Evolutionary conservation across 2,329 filamentous ascomycete species (phyloP), one percentile per base, ranked within the genome.

Genomic region (Harringtonia lauricola): DNA sequence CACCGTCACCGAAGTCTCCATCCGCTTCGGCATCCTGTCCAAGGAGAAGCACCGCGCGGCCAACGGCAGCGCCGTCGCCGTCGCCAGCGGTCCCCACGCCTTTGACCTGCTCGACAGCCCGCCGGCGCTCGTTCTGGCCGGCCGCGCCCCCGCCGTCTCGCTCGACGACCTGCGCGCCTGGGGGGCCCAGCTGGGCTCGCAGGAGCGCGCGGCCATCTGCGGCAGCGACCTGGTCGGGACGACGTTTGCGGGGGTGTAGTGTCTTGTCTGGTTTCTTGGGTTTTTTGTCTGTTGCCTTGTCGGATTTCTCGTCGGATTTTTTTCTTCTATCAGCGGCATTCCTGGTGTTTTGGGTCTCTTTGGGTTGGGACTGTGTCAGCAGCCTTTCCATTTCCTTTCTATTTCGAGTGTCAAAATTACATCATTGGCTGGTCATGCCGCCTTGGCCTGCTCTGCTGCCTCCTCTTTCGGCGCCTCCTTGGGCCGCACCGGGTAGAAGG

Each of bases 1-100:
- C 42, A 96, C 92, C 2, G 83, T 86, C 41, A 81, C 83, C 4
- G 92, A 98, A 64, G 90, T 96, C 9, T 78, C 83, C 43, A 67
- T 98, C 41, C 76, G 92, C 8, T 96, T 96, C 57, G 80, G 72
- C 24, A 83, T 95, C 43, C 65, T 95, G 48, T 61, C 63, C 18
- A 65, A 61, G 51, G 62, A 64, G 49, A 57, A 57, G 39, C 58
- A 54, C 18, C 44, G 38, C 40, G 22, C 29, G 19, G 18, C 24
- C 19, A 35, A 45, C 34, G 30, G 15, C 14, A 43, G 24, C 19
- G 21, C n/a, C 18, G n/a, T n/a, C n/a, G 13, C n/a, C 34, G 26
- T 35, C 12, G 8, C 13, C 33, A 22, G 10, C 21, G n/a, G 36
- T 10, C 9, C 15, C 6, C 7, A 9, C 12, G 26, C 9, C 24